phyloP scores from a whole-genome alignment of 2,329 filamentous ascomycete genomes.

The Cladosporium sp. region DNA sequence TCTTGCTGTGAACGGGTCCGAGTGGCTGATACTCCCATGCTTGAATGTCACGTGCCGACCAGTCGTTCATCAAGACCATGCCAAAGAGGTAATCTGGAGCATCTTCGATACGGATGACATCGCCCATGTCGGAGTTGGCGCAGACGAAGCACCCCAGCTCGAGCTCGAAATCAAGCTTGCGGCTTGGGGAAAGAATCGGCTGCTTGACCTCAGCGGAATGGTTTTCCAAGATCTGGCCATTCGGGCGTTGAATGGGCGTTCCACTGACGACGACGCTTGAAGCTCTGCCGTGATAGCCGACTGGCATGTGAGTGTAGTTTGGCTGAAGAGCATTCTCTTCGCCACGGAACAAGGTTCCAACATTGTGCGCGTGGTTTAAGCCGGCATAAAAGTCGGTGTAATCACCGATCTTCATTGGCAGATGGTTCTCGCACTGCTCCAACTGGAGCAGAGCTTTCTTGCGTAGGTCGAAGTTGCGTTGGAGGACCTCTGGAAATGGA shows the following conservation, averaged over 20 bases:
- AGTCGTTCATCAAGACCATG: conserved; percentile 59
- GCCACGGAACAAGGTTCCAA: conserved; percentile 70
- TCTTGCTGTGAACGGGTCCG: conserved; percentile 59
- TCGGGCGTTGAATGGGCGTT: conserved; percentile 66
- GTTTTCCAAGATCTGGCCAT: conserved; percentile 68
- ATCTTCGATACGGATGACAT: conserved; percentile 36
- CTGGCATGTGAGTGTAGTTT: conserved; percentile 77
- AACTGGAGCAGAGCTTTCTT: conserved; percentile 56
- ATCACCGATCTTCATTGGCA: conserved; percentile 75
- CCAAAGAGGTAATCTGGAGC: conserved; percentile 58
- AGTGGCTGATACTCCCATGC: conserved; percentile 37
- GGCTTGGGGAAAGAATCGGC: conserved; percentile 60
- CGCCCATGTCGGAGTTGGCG: conserved; percentile 36
- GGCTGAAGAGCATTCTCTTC: conserved; percentile 69
- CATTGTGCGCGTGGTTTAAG: conserved; percentile 70
- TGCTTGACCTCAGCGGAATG: conserved; percentile 48
- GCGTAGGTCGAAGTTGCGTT: conserved; percentile 57
- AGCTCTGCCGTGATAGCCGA: conserved; percentile 75
- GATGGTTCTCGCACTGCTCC: conserved; percentile 57
- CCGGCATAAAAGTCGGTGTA: conserved; percentile 80
- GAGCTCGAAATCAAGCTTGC: conserved; percentile 52
- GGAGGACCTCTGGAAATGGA: conserved; percentile 56
- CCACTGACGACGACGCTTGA: conserved; percentile 74
- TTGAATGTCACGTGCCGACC: conserved; percentile 38
- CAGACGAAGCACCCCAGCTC: conserved; percentile 46